phyloP scores from a whole-genome alignment of 2,329 filamentous ascomycete genomes.

The Phialemoniopsis sp. region DNA sequence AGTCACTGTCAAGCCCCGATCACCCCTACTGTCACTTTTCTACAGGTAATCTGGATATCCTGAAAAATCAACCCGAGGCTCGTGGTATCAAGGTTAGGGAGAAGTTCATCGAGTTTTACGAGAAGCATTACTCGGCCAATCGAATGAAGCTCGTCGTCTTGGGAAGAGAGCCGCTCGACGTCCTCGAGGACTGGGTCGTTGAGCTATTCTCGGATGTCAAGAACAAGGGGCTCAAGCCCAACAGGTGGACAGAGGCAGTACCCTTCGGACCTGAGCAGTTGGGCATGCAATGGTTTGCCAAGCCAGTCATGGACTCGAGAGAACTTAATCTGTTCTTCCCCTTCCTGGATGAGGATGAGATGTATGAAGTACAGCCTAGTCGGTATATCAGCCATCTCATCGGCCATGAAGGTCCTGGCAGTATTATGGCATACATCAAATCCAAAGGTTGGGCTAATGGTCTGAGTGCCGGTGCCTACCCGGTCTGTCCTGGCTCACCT shows the following conservation, averaged over 20 bases:
- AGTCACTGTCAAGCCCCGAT: constrained; percentile 79
- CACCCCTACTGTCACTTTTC: constrained; percentile 92
- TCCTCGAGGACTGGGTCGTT: constrained; percentile 77
- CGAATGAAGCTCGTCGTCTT: constrained; percentile 88
- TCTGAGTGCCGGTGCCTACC: constrained; percentile 71
- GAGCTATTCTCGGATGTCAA: constrained; percentile 78
- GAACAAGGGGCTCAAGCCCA: constrained; percentile 72
- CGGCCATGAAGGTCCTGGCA: constrained; percentile 88
- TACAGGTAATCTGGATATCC: constrained; percentile 80
- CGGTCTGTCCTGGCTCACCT: constrained; percentile 71
- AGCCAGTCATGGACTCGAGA: constrained; percentile 85
- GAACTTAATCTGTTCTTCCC: constrained; percentile 79
- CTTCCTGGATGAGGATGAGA: constrained; percentile 76
- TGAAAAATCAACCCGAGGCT: constrained; percentile 77
- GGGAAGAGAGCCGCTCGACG: constrained; percentile 76
- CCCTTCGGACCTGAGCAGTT: constrained; percentile 46
- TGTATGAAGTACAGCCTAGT: constrained; percentile 77
- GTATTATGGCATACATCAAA: constrained; percentile 86
- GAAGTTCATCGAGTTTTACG: constrained; percentile 90
- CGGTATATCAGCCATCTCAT: constrained; percentile 86
- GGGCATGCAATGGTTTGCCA: constrained; percentile 74
- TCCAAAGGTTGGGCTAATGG: constrained; percentile 85
- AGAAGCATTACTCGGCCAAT: constrained; percentile 87
- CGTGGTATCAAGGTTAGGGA: constrained; percentile 79
- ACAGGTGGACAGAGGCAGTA: constrained; percentile 47